Evolutionary conservation across 345 rosid genomes (phyloP).

Genomic region (Euphorbia lathyris): DNA sequence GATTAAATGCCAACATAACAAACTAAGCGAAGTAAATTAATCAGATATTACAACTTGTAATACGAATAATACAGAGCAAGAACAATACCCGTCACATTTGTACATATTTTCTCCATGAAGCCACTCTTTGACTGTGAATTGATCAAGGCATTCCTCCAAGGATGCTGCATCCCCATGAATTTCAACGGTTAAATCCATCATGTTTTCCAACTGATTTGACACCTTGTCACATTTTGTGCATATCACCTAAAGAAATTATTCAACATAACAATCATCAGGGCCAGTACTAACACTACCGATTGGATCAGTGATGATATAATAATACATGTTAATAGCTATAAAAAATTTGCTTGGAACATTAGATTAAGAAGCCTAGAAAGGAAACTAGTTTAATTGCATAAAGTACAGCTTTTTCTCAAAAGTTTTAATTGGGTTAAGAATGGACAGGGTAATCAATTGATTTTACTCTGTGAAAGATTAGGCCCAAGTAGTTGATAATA

Average conservation of each 20-base stretch:
- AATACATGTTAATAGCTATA: not conserved
- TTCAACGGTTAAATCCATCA: constrained; percentile 98
- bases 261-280: constrained; percentile 11
- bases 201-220: constrained; percentile 87
- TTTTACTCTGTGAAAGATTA: no score
- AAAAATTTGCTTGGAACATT: not conserved
- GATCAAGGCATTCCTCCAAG: constrained; percentile 94
- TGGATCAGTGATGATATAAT: not conserved
- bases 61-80: constrained; percentile 9
- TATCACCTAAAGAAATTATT: constrained; percentile 48
- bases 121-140: constrained; percentile 79
- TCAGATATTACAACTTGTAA: not conserved
- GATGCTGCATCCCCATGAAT: constrained; percentile 88
- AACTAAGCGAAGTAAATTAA: not conserved
- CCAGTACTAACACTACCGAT: constrained; percentile 7
- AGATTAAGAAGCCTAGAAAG: not conserved
- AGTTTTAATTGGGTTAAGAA: not conserved
- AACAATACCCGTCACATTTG: constrained; percentile 83
- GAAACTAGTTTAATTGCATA: not conserved
- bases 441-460: not conserved
- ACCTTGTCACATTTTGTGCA: constrained; percentile 68
- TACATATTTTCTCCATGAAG: constrained; percentile 98
- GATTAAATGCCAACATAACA: not conserved
- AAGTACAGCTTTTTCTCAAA: not conserved
- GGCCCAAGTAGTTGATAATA: no score